Evolutionary conservation across 1,284 basidiomycete genomes (phyloP).

Genomic region (Austropuccinia psidii): DNA sequence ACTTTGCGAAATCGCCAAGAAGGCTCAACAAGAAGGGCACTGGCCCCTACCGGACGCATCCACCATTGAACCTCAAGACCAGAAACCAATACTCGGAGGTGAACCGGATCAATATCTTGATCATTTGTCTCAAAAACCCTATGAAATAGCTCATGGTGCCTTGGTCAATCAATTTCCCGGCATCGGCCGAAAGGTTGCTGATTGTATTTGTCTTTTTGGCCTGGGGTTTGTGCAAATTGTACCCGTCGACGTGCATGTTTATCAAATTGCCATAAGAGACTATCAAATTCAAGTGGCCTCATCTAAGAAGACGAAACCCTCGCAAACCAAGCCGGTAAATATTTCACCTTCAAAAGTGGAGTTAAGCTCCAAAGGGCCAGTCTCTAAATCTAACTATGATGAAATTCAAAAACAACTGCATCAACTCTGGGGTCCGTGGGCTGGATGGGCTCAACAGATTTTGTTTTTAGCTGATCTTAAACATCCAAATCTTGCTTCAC

Average conservation of each 20-base stretch:
- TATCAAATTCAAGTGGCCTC: neutral
- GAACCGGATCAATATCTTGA: conserved; percentile 53
- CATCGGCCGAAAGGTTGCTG: conserved; percentile 90
- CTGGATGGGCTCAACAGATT: conserved; percentile 88
- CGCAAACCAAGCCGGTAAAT: neutral
- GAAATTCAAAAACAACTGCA: neutral
- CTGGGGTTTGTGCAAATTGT: conserved; percentile 48
- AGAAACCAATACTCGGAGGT: neutral
- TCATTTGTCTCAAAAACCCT: conserved; percentile 53
- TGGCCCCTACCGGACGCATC: conserved; percentile 33
- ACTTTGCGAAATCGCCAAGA: conserved; percentile 40
- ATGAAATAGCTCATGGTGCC: conserved; percentile 53
- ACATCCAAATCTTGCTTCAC: neutral
- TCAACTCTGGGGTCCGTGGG: conserved; percentile 53
- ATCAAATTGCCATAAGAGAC: conserved; percentile 24
- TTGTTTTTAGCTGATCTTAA: conserved; percentile 49
- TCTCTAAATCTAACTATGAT: conserved; percentile 38
- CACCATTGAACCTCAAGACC: neutral
- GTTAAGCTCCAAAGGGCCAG: conserved; percentile 51
- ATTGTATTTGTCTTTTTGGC: conserved; percentile 91
- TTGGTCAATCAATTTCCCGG: conserved; percentile 74
- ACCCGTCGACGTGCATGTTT: conserved; percentile 33
- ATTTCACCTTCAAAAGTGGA: conserved; percentile 38
- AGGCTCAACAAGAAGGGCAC: conserved; percentile 57
- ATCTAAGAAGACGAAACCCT: neutral